Base-by-base conservation (phyloP, 2,329 filamentous ascomycete genomes). In the Talaromyces marneffei region DNA sequence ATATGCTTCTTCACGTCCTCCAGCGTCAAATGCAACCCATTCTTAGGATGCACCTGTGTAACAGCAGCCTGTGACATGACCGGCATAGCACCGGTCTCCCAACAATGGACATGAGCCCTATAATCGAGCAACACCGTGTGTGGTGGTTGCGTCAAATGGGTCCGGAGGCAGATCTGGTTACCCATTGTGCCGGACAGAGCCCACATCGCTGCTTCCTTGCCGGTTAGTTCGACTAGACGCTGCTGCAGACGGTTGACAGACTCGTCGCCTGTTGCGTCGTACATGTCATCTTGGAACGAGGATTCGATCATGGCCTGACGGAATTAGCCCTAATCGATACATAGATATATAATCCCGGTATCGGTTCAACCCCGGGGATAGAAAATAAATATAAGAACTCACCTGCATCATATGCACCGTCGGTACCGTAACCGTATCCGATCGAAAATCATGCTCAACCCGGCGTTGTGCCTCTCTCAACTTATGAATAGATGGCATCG, bases 121-220 rank as follows among this genome's bases (percentile, higher is more conserved):
- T 73, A 66, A 58, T 76, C 73, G 23, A 66, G 64, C 3, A 76
- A 64, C 12, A 76, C 67, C 1, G 71, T 66, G 60, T 75, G 70
- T 7, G 74, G 74, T 1, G 74, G 72, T 37, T 72, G 69, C 14
- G 62, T 61, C 4, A 77, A 66, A 61, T 72, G 70, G 3, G 68
- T 67, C 0, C 74, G 70, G 14, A 76, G 48, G 33, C 69, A 69
- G 48, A 77, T 69, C 64, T 76, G 73, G 61, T 77, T 77, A n/a
- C 73, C 72, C 73, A 74, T 74, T n/a, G 74, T 77, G 2, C 74
- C 72, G 6, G 74, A 75, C 16, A 74, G 59, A 23, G 70, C 67
- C 61, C 72, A 73, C 3, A 76, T 63, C 1, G 68, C 69, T 9
- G 68, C 70, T 56, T 75, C 71, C 59, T 71, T 72, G 25, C 74